Evolutionary conservation across 257 asterid species (phyloP).

Genomic region (Jasminum sambac): DNA sequence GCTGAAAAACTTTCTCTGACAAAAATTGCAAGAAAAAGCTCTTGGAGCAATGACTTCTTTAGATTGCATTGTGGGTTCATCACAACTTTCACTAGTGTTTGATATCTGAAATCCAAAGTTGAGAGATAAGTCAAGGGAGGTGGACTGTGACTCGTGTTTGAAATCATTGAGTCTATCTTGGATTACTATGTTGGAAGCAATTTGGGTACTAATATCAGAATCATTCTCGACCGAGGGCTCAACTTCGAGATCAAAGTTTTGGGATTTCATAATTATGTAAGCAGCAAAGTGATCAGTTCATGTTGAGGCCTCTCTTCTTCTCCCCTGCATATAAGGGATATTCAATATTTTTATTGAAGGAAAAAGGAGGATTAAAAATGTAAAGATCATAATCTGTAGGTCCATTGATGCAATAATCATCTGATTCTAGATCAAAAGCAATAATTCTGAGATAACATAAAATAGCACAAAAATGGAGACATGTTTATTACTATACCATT

Average conservation of each 20-base stretch:
- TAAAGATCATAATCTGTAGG: background rate
- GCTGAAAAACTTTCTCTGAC: constrained; percentile 45
- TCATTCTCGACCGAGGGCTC: constrained; percentile 34
- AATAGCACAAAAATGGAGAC: constrained; percentile 1
- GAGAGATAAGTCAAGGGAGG: constrained; percentile 49
- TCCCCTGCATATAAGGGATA: constrained; percentile 1
- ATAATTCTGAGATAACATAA: background rate
- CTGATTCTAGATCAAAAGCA: background rate
- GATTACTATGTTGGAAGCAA: constrained; percentile 38
- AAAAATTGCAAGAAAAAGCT: constrained; percentile 40
- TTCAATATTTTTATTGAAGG: background rate
- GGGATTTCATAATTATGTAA: constrained; percentile 29
- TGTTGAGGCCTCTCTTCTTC: background rate
- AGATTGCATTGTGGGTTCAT: constrained; percentile 34
- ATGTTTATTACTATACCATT: background rate
- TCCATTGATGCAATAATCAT: constrained; percentile 4
- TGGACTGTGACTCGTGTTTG: constrained; percentile 24
- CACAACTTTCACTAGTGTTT: constrained; percentile 55
- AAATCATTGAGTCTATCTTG: constrained; percentile 28
- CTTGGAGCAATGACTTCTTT: constrained; percentile 25
- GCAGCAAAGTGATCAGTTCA: background rate
- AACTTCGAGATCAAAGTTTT: constrained; percentile 36
- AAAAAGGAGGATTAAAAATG: background rate
- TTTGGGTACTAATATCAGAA: constrained; percentile 38
- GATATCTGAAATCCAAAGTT: constrained; percentile 40